Evolutionary conservation across 331 rosid species (phyloP).

Genomic region (Malus hybrid): DNA sequence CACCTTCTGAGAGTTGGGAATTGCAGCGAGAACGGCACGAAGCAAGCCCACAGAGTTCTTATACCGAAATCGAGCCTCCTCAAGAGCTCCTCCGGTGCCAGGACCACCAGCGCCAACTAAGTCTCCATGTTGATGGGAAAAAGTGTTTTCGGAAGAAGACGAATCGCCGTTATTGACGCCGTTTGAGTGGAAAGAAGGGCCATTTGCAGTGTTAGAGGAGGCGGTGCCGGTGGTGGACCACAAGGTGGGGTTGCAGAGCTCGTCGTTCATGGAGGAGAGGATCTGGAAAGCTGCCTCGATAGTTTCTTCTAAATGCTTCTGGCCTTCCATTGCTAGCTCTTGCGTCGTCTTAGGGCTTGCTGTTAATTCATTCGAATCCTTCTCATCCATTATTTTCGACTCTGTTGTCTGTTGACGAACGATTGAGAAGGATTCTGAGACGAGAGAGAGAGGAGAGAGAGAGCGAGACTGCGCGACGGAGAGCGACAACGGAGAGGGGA

Average conservation of each 20-base stretch:
- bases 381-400: conserved; percentile 44
- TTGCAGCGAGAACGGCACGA: conserved; percentile 54
- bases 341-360: conserved; percentile 43
- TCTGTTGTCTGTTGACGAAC: background rate
- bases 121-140: conserved; percentile 27
- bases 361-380: conserved; percentile 18
- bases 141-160: conserved; percentile 42
- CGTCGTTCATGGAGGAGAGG: conserved; percentile 94
- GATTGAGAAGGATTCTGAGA: background rate
- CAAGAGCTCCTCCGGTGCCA: conserved; percentile 66
- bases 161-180: conserved; percentile 46
- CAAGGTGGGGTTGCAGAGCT: conserved; percentile 76
- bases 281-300: conserved; percentile 80
- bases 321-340: conserved; percentile 80
- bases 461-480: too few relatives aligned
- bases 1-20: conserved; percentile 70
- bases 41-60: conserved; percentile 68
- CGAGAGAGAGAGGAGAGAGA: background rate
- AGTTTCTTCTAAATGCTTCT: conserved; percentile 74
- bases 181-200: conserved; percentile 32
- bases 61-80: conserved; percentile 74
- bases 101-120: conserved; percentile 25
- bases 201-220: conserved; percentile 7
- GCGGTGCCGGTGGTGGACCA: conserved; percentile 54
- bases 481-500: background rate